A percentile compares a stretch with the other conserved stretches of the same genome.
Conservation (phyloP, 495 filamentous ascomycete genomes). For the Aspergillus bridgeri region DNA sequence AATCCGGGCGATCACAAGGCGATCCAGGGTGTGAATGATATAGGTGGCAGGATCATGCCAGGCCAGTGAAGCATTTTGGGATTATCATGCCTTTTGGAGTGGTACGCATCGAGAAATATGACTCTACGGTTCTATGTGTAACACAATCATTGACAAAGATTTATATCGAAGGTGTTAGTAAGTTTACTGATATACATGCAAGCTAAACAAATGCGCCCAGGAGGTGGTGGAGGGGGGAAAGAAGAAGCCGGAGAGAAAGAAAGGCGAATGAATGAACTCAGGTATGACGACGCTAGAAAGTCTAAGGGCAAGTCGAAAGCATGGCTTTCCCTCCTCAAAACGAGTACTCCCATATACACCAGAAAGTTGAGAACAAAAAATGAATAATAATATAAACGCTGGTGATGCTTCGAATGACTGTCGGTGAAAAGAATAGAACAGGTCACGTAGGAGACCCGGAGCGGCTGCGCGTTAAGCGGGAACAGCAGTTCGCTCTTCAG, state of each 20-base stretch:
- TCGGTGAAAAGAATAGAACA: background rate
- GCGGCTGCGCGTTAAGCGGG: slow-evolving; percentile 19
- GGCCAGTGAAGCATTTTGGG: slow-evolving; percentile 26
- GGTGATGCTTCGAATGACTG: slow-evolving; percentile 12
- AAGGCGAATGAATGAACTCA: background rate
- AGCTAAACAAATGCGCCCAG: background rate
- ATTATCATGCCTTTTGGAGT: background rate
- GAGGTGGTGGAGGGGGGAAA: background rate
- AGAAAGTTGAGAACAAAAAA: too few species aligned
- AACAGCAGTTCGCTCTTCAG: slow-evolving; percentile 30
- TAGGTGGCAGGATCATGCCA: slow-evolving; percentile 40
- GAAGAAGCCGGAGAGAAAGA: background rate
- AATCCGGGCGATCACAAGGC: slow-evolving; percentile 81
- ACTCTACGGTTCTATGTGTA: background rate
- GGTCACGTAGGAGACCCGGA: background rate
- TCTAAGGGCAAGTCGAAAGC: background rate
- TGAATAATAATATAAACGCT: slow-evolving; percentile 32
- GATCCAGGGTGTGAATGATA: slow-evolving; percentile 43
- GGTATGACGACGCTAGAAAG: background rate
- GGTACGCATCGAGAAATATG: background rate
- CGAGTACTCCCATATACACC: too few species aligned
- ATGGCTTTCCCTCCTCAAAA: background rate
- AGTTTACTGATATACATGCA: background rate
- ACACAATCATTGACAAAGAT: background rate
- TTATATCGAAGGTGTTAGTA: background rate